These are phyloP conservation scores for Geranium brycei DNA, from an alignment of 345 rosid genomes.

Conservation along the genomic window DNA sequence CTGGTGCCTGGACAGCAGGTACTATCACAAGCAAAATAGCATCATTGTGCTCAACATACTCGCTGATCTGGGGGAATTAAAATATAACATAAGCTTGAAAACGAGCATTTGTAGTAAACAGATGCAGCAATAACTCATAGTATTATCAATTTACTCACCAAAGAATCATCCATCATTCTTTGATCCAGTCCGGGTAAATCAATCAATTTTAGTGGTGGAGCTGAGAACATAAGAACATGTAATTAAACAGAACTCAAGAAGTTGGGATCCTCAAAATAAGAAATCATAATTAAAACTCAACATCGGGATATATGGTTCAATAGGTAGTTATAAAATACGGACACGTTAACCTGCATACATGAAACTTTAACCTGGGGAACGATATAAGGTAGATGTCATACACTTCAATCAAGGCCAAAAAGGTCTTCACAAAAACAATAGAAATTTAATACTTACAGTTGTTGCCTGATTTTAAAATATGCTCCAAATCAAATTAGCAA, in stretches of 20 bases:
- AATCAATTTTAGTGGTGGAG: conserved; percentile 84
- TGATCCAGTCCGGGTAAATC: conserved; percentile 99
- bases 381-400: too few relatives aligned
- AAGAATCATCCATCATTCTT: conserved; percentile 70
- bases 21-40: conserved; percentile 78
- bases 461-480: too few relatives aligned
- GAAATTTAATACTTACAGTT: too few relatives aligned
- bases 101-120: neutral
- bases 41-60: conserved; percentile 71
- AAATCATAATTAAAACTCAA: neutral
- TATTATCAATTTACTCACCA: conserved; percentile 42
- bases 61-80: conserved; percentile 42
- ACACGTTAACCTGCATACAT: neutral
- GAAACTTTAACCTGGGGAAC: neutral
- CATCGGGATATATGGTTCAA: neutral
- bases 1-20: conserved; percentile 85
- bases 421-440: too few relatives aligned
- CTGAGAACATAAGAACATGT: conserved; percentile 26
- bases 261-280: neutral
- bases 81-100: neutral
- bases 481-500: neutral
- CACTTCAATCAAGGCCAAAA: too few relatives aligned
- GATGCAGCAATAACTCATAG: neutral
- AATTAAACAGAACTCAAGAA: neutral
- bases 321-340: neutral